Conservation (phyloP, 371 early-diverging fungal genomes). For the Mucor indicus region DNA sequence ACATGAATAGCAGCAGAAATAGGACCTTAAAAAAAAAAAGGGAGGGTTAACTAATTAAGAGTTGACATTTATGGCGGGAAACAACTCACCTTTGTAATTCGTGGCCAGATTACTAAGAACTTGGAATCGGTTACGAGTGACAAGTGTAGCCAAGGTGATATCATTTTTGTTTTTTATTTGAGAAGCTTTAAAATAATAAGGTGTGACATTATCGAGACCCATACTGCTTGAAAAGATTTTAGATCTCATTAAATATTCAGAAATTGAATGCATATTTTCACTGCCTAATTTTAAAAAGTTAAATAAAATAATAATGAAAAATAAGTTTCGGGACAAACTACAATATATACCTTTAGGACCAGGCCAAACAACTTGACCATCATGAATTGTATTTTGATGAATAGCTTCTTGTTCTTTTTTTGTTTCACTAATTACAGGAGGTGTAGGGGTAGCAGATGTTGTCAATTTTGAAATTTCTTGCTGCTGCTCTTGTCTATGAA, state of each 20-base stretch:
- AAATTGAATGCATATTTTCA: constrained; percentile 12
- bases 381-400: no score
- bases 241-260: constrained; percentile 44
- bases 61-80: no score
- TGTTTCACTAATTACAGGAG: not conserved
- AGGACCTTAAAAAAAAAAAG: constrained; percentile 29
- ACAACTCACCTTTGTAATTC: constrained; percentile 42
- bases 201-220: constrained; percentile 55
- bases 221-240: constrained; percentile 52
- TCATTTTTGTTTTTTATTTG: constrained; percentile 37
- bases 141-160: constrained; percentile 53
- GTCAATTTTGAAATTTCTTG: not conserved
- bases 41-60: no score
- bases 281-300: constrained; percentile 1
- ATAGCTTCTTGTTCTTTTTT: not conserved
- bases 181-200: constrained; percentile 52
- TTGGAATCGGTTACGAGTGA: constrained; percentile 47
- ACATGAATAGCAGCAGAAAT: constrained; percentile 62
- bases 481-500: not conserved
- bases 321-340: not conserved
- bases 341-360: constrained; percentile 15
- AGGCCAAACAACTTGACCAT: constrained; percentile 16
- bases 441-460: not conserved
- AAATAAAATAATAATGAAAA: not conserved
- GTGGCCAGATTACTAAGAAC: constrained; percentile 44